A percentile compares a stretch with the other conserved stretches of the same genome.
Conservation (phyloP, 805 yeast genomes). For the Teunomyces barrocoloradensis region DNA sequence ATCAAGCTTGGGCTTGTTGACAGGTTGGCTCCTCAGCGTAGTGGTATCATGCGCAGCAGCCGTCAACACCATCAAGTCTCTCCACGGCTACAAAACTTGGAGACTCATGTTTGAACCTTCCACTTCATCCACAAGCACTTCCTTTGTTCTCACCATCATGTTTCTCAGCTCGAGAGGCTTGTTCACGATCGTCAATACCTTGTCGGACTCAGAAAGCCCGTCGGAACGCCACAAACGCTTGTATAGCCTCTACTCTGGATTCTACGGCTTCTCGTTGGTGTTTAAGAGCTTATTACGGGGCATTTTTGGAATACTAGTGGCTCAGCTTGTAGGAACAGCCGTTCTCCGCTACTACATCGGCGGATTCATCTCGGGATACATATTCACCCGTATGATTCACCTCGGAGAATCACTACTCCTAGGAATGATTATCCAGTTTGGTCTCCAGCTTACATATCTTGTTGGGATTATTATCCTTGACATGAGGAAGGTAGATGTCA, state of each 20-base stretch:
- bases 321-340: slow-evolving; percentile 5
- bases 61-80: slow-evolving; percentile 18
- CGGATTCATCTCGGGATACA: slow-evolving; percentile 12
- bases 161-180: slow-evolving; percentile 30
- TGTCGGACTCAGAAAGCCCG: slow-evolving; percentile 22
- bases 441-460: slow-evolving; percentile 62
- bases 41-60: slow-evolving; percentile 27
- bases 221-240: slow-evolving; percentile 23
- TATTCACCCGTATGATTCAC: slow-evolving; percentile 17
- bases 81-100: slow-evolving; percentile 22
- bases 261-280: slow-evolving; percentile 24
- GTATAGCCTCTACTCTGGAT: slow-evolving; percentile 29
- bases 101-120: slow-evolving; percentile 26
- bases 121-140: slow-evolving; percentile 20
- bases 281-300: slow-evolving; percentile 21
- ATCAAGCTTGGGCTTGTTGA: slow-evolving; percentile 32
- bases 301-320: slow-evolving; percentile 12
- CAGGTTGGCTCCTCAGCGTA: slow-evolving; percentile 35
- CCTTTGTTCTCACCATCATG: slow-evolving; percentile 22
- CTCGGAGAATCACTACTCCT: slow-evolving; percentile 26
- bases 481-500: slow-evolving; percentile 58
- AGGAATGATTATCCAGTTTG: slow-evolving; percentile 56
- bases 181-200: slow-evolving; percentile 25
- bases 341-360: slow-evolving; percentile 11
- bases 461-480: slow-evolving; percentile 68